A percentile compares a stretch with the other conserved stretches of the same genome.
Conservation (phyloP, 2,329 filamentous ascomycete species). For the Colletotrichum cereale region DNA sequence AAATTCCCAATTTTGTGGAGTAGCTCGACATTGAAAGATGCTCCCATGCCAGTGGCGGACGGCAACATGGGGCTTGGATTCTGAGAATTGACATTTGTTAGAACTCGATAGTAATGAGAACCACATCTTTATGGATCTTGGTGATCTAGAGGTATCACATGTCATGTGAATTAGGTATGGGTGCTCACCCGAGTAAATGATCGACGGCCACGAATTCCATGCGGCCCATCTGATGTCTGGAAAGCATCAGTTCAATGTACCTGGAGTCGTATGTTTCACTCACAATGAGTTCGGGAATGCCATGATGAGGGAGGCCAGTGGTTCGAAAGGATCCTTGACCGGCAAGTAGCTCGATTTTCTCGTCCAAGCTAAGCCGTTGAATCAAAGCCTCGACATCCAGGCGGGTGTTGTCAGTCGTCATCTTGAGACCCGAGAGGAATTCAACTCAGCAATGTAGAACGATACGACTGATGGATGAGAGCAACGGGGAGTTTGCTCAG, state of each 20-base stretch:
- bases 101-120: conserved; percentile 7
- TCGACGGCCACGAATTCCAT: conserved; percentile 34
- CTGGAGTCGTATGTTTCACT: not conserved
- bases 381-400: conserved; percentile 38
- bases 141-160: not conserved
- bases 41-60: conserved; percentile 57
- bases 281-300: conserved; percentile 33
- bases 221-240: conserved; percentile 34
- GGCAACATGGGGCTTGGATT: conserved; percentile 46
- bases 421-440: not conserved
- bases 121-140: not conserved
- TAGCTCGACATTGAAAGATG: conserved; percentile 72
- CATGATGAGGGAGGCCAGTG: conserved; percentile 36
- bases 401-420: not conserved
- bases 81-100: not conserved
- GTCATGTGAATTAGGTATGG: not conserved
- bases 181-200: conserved; percentile 28
- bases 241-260: not conserved
- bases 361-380: conserved; percentile 38
- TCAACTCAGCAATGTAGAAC: not conserved
- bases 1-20: conserved; percentile 67
- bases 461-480: not conserved
- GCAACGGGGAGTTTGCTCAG: no score
- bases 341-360: conserved; percentile 41
- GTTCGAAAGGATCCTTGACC: conserved; percentile 38